These are phyloP conservation scores for Boletus subcaerulescens DNA, from an alignment of 768 basidiomycete genomes.

Conservation along the genomic window DNA sequence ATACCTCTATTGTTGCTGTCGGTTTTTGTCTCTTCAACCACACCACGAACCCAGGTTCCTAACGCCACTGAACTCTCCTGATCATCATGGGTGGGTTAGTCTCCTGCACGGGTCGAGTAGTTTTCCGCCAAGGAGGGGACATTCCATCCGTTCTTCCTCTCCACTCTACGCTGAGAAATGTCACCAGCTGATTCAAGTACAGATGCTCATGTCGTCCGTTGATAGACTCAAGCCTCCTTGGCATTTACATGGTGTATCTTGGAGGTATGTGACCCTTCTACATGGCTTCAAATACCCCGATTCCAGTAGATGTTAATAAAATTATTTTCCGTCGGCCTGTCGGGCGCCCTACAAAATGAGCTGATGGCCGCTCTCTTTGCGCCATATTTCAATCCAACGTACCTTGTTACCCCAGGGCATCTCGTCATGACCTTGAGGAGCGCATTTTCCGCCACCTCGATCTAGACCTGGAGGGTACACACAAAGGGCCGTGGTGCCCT, in stretches of 20 bases:
- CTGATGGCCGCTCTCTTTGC: constrained; percentile 18
- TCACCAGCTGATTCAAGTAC: neutral
- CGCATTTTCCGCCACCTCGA: constrained; percentile 38
- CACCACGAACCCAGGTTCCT: constrained; percentile 42
- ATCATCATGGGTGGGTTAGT: constrained; percentile 32
- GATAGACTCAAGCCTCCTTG: constrained; percentile 41
- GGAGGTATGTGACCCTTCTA: constrained; percentile 16
- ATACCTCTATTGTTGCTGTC: constrained; percentile 17
- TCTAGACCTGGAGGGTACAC: constrained; percentile 29
- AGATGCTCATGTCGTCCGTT: constrained; percentile 27
- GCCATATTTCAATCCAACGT: constrained; percentile 7
- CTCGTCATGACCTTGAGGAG: constrained; percentile 19
- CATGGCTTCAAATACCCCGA: neutral
- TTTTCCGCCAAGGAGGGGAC: constrained; percentile 41
- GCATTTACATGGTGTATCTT: constrained; percentile 31
- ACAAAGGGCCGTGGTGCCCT: constrained; percentile 29
- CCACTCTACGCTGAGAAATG: constrained; percentile 21
- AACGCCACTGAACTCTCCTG: constrained; percentile 33
- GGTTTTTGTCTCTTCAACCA: constrained; percentile 34
- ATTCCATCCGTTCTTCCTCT: constrained; percentile 36
- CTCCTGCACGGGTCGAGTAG: constrained; percentile 9
- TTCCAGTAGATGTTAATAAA: constrained; percentile 20
- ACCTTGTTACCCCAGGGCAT: constrained; percentile 33
- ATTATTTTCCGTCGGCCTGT: constrained; percentile 27
- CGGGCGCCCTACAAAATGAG: constrained; percentile 22